A percentile compares a stretch with the other conserved stretches of the same genome.
Evolutionary conservation across 2,329 filamentous ascomycete species (phyloP).

Genomic region (Amauroascus niger): DNA sequence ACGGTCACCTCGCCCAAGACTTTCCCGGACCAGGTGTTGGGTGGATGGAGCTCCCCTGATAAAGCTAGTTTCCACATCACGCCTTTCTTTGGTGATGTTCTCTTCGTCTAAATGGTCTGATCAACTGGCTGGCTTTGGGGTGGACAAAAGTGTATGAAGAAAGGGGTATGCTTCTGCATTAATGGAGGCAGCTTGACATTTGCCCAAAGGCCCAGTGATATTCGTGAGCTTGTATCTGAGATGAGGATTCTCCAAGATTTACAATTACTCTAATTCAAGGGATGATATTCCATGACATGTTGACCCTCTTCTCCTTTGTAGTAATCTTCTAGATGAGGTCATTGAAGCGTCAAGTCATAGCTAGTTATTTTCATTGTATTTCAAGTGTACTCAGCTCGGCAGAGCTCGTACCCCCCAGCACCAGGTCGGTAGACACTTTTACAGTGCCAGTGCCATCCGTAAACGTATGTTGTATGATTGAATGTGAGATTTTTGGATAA

Average conservation of each 20-base stretch:
- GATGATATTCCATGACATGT: neutral
- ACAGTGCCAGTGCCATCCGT: slow-evolving; percentile 42
- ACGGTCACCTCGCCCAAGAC: slow-evolving; percentile 37
- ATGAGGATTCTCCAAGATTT: too few relatives aligned
- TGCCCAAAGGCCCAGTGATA: too few relatives aligned
- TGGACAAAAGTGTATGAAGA: too few relatives aligned
- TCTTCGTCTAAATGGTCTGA: slow-evolving; percentile 26
- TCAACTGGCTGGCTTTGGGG: neutral
- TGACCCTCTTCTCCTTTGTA: neutral
- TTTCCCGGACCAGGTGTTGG: slow-evolving; percentile 29
- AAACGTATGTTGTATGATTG: too few relatives aligned
- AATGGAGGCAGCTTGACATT: too few relatives aligned
- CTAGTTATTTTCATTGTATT: neutral
- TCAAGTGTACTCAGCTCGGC: slow-evolving; percentile 36
- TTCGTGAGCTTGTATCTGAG: too few relatives aligned
- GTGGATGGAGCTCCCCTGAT: slow-evolving; percentile 40
- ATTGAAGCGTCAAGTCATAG: neutral
- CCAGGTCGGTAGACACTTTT: slow-evolving; percentile 32
- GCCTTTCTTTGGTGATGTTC: slow-evolving; percentile 38
- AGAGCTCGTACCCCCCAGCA: slow-evolving; percentile 45
- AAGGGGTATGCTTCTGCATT: too few relatives aligned
- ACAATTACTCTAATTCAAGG: neutral
- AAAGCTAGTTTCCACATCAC: slow-evolving; percentile 43
- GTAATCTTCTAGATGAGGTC: neutral
- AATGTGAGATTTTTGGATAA: too few relatives aligned